Percentiles rank a stretch among this genome's conserved stretches.
These are phyloP conservation scores for Avena insularis DNA, from an alignment of 176 grass and related monocot genomes.

Conservation along the genomic window DNA sequence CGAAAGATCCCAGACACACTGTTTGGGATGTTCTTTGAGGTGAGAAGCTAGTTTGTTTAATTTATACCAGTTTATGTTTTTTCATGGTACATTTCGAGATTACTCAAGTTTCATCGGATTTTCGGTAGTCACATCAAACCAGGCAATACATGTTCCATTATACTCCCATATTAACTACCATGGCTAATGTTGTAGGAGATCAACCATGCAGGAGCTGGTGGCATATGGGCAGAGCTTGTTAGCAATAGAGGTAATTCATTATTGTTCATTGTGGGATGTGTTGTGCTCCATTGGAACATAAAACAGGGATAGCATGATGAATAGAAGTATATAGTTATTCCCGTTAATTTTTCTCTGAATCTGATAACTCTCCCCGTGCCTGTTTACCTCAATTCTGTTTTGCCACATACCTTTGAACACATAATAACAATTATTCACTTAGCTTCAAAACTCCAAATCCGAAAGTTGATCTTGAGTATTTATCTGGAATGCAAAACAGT, in stretches of 20 bases:
- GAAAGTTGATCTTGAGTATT: neutral
- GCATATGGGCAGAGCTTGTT: conserved; percentile 95
- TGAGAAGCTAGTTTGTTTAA: conserved; percentile 38
- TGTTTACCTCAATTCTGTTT: neutral
- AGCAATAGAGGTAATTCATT: conserved; percentile 80
- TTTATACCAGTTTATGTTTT: neutral
- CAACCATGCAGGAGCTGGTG: conserved; percentile 97
- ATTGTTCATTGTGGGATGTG: conserved; percentile 14
- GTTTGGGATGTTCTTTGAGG: conserved; percentile 98
- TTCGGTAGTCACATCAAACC: neutral
- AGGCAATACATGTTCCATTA: neutral
- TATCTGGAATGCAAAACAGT: neutral
- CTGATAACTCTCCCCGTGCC: neutral
- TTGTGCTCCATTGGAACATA: neutral
- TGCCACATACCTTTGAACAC: neutral
- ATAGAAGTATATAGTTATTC: neutral
- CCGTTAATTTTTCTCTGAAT: neutral
- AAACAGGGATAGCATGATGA: neutral
- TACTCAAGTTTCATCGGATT: conserved; percentile 7
- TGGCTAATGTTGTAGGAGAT: conserved; percentile 71
- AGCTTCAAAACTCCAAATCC: neutral
- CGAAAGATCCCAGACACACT: conserved; percentile 71
- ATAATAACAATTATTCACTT: neutral
- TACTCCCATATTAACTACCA: neutral
- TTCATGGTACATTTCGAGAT: neutral